Percentiles rank a stretch among this genome's conserved stretches.
Evolutionary conservation across 2,329 filamentous ascomycete genomes (phyloP).

Genomic region (Saccharata proteae): DNA sequence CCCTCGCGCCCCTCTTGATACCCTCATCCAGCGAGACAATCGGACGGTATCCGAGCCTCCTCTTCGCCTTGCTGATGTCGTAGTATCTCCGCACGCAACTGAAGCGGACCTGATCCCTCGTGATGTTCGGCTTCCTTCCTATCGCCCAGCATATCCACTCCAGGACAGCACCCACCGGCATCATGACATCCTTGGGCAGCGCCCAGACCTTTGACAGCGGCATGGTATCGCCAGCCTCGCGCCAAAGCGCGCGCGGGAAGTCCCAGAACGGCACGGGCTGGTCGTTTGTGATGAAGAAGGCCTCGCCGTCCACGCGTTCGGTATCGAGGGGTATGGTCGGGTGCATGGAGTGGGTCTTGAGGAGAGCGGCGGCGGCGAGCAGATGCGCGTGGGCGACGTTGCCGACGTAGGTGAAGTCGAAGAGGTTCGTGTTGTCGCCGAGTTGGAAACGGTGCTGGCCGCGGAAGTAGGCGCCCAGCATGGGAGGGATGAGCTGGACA

Average conservation of each 20-base stretch:
- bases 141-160: slow-evolving; percentile 34
- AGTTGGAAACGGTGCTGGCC: slow-evolving; percentile 40
- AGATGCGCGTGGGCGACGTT: slow-evolving; percentile 42
- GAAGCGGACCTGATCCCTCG: slow-evolving; percentile 43
- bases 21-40: slow-evolving; percentile 56
- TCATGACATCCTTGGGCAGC: slow-evolving; percentile 28
- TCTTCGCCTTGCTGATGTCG: slow-evolving; percentile 63
- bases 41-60: slow-evolving; percentile 56
- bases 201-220: slow-evolving; percentile 30
- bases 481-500: slow-evolving; percentile 32
- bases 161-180: slow-evolving; percentile 30
- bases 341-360: slow-evolving; percentile 29
- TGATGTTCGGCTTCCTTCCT: slow-evolving; percentile 34
- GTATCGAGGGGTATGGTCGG: slow-evolving; percentile 27
- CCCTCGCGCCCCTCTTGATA: slow-evolving; percentile 31
- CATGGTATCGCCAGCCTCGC: slow-evolving; percentile 27
- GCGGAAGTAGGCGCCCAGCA: slow-evolving; percentile 32
- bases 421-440: slow-evolving; percentile 40
- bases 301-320: slow-evolving; percentile 38
- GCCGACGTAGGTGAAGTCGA: slow-evolving; percentile 42
- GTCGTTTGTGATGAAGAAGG: slow-evolving; percentile 41
- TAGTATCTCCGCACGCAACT: slow-evolving; percentile 68
- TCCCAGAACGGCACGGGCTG: slow-evolving; percentile 40
- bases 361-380: slow-evolving; percentile 37
- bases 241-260: slow-evolving; percentile 36